These are phyloP conservation scores for Pseudocercospora pini-densiflorae DNA, from an alignment of 2,329 filamentous ascomycete species.

Conservation along the genomic window DNA sequence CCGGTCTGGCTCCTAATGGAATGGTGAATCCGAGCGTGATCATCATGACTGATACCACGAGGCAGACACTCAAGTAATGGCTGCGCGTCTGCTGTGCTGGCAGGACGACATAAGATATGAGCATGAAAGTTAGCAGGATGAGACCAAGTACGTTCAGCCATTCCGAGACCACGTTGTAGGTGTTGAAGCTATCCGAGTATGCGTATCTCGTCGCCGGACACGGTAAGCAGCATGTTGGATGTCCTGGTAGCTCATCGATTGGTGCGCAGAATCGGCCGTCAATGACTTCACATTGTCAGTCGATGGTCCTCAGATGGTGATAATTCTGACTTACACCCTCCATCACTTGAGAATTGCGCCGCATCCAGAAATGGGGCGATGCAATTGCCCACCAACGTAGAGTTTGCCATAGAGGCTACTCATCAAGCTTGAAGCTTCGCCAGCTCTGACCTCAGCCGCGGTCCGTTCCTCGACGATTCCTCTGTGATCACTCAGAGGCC, in stretches of 20 bases:
- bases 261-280: conserved; percentile 63
- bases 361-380: conserved; percentile 71
- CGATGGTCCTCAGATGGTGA: conserved; percentile 1
- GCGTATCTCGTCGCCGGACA: conserved; percentile 85
- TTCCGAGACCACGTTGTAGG: conserved; percentile 70
- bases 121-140: conserved; percentile 72
- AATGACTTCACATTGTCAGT: conserved; percentile 52
- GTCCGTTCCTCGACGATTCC: conserved; percentile 11
- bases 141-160: conserved; percentile 81
- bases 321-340: conserved; percentile 66
- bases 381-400: conserved; percentile 59
- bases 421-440: conserved; percentile 5
- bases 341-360: conserved; percentile 60
- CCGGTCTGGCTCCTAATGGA: conserved; percentile 75
- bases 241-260: conserved; percentile 48
- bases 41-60: conserved; percentile 74
- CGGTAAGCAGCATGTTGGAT: conserved; percentile 78
- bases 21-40: conserved; percentile 95
- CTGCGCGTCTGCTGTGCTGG: conserved; percentile 88
- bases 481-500: neutral
- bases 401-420: conserved; percentile 34
- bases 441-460: conserved; percentile 17
- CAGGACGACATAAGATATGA: conserved; percentile 78
- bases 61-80: conserved; percentile 90
- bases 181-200: conserved; percentile 61